phyloP scores from a whole-genome alignment of 441 rosid species.

The Brassica balearica region DNA sequence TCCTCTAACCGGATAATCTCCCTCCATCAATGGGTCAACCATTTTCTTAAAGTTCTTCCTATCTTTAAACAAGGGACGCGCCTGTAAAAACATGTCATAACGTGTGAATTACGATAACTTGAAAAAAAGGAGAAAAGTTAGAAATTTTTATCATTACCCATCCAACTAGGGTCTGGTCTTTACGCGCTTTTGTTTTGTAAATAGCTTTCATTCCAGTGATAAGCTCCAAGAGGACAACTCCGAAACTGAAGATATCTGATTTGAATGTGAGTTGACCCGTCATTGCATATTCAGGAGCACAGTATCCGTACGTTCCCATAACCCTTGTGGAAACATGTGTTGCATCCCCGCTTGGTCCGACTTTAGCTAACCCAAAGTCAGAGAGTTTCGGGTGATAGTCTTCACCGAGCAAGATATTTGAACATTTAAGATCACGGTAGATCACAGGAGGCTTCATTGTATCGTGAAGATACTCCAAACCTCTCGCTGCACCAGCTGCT shows the following conservation, averaged over 20 bases:
- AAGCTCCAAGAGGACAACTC: constrained; percentile 71
- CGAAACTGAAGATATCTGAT: constrained; percentile 74
- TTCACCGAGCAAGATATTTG: constrained; percentile 64
- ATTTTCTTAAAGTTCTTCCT: constrained; percentile 54
- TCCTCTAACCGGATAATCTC: constrained; percentile 61
- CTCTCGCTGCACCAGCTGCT: constrained; percentile 72
- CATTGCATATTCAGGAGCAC: constrained; percentile 84
- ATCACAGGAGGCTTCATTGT: constrained; percentile 66
- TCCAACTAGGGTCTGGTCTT: constrained; percentile 60
- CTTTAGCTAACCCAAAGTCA: constrained; percentile 79
- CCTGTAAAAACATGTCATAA: constrained; percentile 46
- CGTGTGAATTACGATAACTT: constrained; percentile 14
- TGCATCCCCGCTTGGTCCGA: constrained; percentile 66
- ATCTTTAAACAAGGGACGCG: constrained; percentile 68
- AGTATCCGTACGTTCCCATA: constrained; percentile 79
- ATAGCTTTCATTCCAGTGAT: constrained; percentile 71
- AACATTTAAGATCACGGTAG: constrained; percentile 69
- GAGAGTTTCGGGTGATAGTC: constrained; percentile 65
- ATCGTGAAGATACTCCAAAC: constrained; percentile 67
- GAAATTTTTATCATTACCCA: constrained; percentile 57
- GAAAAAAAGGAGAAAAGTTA: background rate
- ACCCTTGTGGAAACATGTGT: constrained; percentile 79
- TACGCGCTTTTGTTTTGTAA: constrained; percentile 48
- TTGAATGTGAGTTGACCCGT: constrained; percentile 71
- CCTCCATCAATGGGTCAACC: constrained; percentile 61